These are phyloP conservation scores for Ligustrum vulgare DNA, from an alignment of 257 asterid genomes.

Conservation along the genomic window DNA sequence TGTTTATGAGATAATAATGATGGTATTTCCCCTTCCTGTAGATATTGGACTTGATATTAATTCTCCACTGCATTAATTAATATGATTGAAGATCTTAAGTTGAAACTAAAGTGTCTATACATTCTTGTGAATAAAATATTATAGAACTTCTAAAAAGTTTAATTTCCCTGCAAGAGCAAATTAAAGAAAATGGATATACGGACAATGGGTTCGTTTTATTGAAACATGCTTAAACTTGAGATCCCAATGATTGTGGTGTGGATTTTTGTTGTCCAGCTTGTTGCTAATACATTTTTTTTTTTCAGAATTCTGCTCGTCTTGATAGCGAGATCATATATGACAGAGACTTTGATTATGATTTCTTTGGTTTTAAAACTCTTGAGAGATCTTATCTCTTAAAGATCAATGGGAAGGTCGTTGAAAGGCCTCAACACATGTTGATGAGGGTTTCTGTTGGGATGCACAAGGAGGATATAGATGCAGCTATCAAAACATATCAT, in stretches of 20 bases:
- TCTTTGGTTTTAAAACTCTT: slow-evolving; percentile 56
- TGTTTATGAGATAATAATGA: slow-evolving; percentile 76
- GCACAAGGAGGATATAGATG: slow-evolving; percentile 62
- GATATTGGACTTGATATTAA: background rate
- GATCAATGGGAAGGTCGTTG: slow-evolving; percentile 80
- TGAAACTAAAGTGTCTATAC: background rate
- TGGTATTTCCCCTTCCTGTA: slow-evolving; percentile 41
- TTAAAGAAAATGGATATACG: background rate
- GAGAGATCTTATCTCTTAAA: slow-evolving; percentile 67
- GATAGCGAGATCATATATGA: slow-evolving; percentile 82
- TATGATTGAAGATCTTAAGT: background rate
- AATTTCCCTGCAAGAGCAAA: background rate
- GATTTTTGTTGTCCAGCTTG: background rate
- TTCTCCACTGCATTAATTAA: background rate
- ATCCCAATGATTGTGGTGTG: background rate
- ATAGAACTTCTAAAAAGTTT: background rate
- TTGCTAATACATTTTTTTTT: background rate
- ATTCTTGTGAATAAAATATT: background rate
- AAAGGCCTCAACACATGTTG: slow-evolving; percentile 97
- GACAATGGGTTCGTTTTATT: background rate
- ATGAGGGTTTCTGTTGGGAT: slow-evolving; percentile 98
- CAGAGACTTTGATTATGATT: slow-evolving; percentile 58
- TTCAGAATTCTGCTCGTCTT: slow-evolving; percentile 74
- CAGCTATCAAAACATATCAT: slow-evolving; percentile 47
- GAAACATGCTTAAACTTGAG: background rate